Conservation (phyloP, 2,329 filamentous ascomycete species). For the Exophiala oligosperma region DNA sequence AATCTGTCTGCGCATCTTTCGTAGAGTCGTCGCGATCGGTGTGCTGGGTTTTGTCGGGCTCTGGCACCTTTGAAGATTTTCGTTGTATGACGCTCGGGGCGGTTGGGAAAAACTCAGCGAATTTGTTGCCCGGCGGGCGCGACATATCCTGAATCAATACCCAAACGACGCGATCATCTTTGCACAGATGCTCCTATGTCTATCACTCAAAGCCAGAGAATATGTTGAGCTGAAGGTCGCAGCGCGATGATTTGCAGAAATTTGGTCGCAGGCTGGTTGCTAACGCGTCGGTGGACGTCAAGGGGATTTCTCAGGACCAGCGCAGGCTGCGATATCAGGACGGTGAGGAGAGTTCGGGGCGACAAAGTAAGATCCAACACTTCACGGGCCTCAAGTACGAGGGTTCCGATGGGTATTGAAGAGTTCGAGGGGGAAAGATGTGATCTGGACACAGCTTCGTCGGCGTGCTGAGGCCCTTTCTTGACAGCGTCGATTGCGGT, state of each 20-base stretch:
- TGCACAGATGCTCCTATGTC: conserved; percentile 16
- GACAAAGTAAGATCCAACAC: neutral
- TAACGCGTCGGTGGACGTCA: conserved; percentile 21
- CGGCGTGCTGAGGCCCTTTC: neutral
- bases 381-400: neutral
- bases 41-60: conserved; percentile 44
- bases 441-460: conserved; percentile 11
- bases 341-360: neutral
- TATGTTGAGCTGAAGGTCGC: conserved; percentile 9
- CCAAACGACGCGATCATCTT: conserved; percentile 26
- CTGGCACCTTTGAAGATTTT: conserved; percentile 51
- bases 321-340: neutral
- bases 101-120: conserved; percentile 83
- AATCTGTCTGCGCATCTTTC: conserved; percentile 25
- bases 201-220: neutral
- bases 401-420: neutral
- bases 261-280: conserved; percentile 7
- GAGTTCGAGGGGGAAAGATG: neutral
- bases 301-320: conserved; percentile 13
- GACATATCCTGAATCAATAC: conserved; percentile 56
- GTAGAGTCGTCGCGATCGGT: conserved; percentile 13
- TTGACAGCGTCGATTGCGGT: conserved; percentile 17
- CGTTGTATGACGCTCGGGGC: conserved; percentile 63
- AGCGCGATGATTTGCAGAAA: conserved; percentile 3
- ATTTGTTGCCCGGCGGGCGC: conserved; percentile 71